These are phyloP conservation scores for Lepiota brunneoincarnata DNA, from an alignment of 768 basidiomycete species.

Conservation along the genomic window DNA sequence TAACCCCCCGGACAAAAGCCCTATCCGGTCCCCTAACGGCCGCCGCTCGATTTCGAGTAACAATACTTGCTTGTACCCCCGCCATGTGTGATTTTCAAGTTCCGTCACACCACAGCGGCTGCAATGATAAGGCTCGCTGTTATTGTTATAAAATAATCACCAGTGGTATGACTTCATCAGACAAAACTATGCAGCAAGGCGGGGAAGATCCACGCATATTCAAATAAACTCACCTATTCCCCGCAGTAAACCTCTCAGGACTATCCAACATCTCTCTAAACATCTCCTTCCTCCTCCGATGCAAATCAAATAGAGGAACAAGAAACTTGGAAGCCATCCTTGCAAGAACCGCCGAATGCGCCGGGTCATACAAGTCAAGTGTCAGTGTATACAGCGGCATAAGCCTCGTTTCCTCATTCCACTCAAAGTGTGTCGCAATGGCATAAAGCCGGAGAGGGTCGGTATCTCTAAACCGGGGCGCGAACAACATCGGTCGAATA, in stretches of 20 bases:
- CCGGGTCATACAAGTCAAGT: conserved; percentile 44
- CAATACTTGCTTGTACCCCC: conserved; percentile 55
- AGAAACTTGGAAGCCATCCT: conserved; percentile 51
- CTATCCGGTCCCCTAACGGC: conserved; percentile 57
- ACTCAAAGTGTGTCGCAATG: conserved; percentile 59
- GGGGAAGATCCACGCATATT: too few species aligned
- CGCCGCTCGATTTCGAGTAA: conserved; percentile 56
- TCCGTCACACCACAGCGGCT: conserved; percentile 48
- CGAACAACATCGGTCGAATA: conserved; percentile 50
- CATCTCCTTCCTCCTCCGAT: conserved; percentile 48
- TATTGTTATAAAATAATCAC: background rate
- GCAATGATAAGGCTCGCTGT: conserved; percentile 41
- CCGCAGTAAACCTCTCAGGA: conserved; percentile 55
- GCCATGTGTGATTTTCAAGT: conserved; percentile 62
- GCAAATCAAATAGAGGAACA: conserved; percentile 54
- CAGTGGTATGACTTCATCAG: too few species aligned
- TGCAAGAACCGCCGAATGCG: conserved; percentile 40
- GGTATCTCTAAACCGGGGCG: conserved; percentile 41
- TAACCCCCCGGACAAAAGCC: conserved; percentile 36
- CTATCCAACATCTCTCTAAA: conserved; percentile 52
- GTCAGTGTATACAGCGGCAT: conserved; percentile 58
- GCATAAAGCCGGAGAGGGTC: conserved; percentile 51
- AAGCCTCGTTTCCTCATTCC: conserved; percentile 52
- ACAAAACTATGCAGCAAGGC: too few species aligned
- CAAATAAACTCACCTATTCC: conserved; percentile 35